Evolutionary conservation across 495 filamentous ascomycete species (phyloP).

Genomic region (Penicillium herquei): DNA sequence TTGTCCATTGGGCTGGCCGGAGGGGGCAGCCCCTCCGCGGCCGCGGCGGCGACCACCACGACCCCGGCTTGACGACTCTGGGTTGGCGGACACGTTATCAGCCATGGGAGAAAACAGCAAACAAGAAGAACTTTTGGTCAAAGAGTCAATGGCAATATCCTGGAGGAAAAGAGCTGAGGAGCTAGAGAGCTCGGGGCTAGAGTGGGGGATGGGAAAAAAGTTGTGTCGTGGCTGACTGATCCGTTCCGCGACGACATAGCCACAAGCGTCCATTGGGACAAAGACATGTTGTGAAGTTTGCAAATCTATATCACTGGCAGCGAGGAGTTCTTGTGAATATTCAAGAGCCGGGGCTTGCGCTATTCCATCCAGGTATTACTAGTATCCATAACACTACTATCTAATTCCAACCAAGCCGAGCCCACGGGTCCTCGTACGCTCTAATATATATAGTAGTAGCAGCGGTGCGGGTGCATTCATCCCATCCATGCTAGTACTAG

Average conservation of each 20-base stretch:
- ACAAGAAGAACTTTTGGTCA: conserved; percentile 3
- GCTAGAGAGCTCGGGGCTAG: conserved; percentile 10
- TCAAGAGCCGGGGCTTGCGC: too few relatives aligned
- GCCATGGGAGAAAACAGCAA: conserved; percentile 28
- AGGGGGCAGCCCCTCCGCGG: conserved; percentile 34
- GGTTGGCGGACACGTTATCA: conserved; percentile 30
- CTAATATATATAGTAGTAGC: too few relatives aligned
- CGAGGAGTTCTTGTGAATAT: too few relatives aligned
- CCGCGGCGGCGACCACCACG: conserved; percentile 45
- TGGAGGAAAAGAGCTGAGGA: conserved; percentile 6
- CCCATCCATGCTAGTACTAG: too few relatives aligned
- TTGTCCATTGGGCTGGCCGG: conserved; percentile 24
- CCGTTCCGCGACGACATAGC: conserved; percentile 8
- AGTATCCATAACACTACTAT: too few relatives aligned
- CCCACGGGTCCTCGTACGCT: too few relatives aligned
- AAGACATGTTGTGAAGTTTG: too few relatives aligned
- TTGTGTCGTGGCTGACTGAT: conserved; percentile 27
- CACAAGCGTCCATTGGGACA: background rate
- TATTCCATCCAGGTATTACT: too few relatives aligned
- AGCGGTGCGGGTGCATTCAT: too few relatives aligned
- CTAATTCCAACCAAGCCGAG: too few relatives aligned
- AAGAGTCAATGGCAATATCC: conserved; percentile 10
- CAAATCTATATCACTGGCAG: too few relatives aligned
- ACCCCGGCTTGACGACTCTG: conserved; percentile 30
- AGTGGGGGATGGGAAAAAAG: conserved; percentile 24